These are phyloP conservation scores for Pyrenophora teres DNA, from an alignment of 2,329 filamentous ascomycete genomes.

Conservation along the genomic window DNA sequence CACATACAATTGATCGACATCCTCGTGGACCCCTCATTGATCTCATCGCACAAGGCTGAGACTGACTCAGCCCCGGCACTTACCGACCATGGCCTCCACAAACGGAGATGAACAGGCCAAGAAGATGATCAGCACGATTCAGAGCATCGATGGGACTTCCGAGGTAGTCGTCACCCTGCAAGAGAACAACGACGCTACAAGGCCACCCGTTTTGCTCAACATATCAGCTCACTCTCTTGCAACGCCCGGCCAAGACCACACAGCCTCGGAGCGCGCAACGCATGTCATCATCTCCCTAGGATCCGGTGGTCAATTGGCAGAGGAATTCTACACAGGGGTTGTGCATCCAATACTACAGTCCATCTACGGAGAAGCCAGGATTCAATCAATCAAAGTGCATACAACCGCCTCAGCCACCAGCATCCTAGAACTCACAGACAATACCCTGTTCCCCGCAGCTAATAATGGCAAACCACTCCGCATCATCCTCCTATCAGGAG, in stretches of 20 bases:
- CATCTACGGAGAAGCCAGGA: constrained; percentile 40
- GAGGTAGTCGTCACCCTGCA: constrained; percentile 13
- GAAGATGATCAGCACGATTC: constrained; percentile 13
- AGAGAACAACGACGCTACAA: constrained; percentile 18
- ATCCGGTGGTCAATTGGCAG: constrained; percentile 51
- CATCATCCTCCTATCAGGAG: constrained; percentile 81
- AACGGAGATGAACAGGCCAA: not conserved
- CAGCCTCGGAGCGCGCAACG: constrained; percentile 29
- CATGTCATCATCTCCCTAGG: constrained; percentile 54
- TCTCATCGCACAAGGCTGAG: not conserved
- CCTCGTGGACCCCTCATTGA: not conserved
- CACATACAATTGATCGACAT: not conserved
- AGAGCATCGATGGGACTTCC: constrained; percentile 10
- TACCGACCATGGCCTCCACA: not conserved
- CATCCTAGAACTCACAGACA: constrained; percentile 66
- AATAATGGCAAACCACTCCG: constrained; percentile 51
- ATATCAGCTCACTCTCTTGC: constrained; percentile 27
- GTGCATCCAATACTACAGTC: constrained; percentile 51
- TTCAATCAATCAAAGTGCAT: constrained; percentile 58
- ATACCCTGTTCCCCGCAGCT: constrained; percentile 56
- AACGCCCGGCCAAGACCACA: not conserved
- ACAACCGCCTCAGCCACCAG: constrained; percentile 67
- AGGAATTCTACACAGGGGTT: constrained; percentile 45
- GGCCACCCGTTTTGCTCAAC: constrained; percentile 23
- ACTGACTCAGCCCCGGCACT: not conserved